A percentile compares a stretch with the other conserved stretches of the same genome.
phyloP scores from a whole-genome alignment of 2,329 filamentous ascomycete genomes.

The Paramyrothecium sp. region DNA sequence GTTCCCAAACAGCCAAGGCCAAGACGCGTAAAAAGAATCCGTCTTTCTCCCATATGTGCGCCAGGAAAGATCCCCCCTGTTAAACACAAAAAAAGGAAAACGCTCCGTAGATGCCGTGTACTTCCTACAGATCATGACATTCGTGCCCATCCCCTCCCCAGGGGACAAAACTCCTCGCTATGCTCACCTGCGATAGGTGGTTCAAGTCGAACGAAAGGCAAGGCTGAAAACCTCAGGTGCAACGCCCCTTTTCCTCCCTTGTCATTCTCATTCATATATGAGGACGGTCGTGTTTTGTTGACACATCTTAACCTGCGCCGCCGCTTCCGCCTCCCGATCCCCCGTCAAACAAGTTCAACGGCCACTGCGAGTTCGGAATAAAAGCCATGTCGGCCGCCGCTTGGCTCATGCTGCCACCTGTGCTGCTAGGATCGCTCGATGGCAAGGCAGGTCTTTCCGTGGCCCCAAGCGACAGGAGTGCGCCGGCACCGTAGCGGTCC shows the following conservation, averaged over 20 bases:
- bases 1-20: no score
- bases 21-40: no score
- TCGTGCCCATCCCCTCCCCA: not conserved
- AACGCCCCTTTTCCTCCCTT: not conserved
- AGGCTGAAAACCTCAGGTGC: no score
- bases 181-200: not conserved
- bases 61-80: no score
- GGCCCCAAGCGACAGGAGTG: constrained; percentile 30
- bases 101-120: not conserved
- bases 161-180: not conserved
- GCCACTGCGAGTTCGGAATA: constrained; percentile 26
- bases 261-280: not conserved
- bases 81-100: no score
- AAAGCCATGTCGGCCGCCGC: constrained; percentile 18
- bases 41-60: no score
- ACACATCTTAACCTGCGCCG: no score
- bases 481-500: constrained; percentile 47
- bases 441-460: constrained; percentile 37
- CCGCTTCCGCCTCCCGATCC: constrained; percentile 3
- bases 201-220: no score
- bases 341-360: constrained; percentile 28
- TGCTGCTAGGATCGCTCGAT: constrained; percentile 11
- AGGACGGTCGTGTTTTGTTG: no score
- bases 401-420: not conserved
- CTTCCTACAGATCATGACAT: constrained; percentile 1